Conservation (phyloP, 345 rosid species). For the Anastatica hierochuntica region DNA sequence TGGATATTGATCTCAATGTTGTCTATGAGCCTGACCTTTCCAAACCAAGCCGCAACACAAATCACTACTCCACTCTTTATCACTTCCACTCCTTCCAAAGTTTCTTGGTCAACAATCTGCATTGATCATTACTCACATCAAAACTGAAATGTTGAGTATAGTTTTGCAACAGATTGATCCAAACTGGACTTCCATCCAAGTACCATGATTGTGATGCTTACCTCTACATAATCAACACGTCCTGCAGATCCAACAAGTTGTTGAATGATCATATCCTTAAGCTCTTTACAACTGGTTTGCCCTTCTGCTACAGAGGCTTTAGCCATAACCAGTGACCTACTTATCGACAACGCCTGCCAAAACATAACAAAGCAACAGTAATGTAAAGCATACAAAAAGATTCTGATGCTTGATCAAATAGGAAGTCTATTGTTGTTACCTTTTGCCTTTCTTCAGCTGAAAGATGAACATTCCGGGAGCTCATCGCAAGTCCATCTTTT, state of each 20-base stretch:
- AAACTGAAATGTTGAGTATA: background rate
- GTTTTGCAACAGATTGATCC: background rate
- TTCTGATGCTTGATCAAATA: background rate
- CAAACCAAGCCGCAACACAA: conserved; percentile 71
- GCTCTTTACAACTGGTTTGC: conserved; percentile 27
- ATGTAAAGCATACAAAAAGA: background rate
- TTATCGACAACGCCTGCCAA: conserved; percentile 76
- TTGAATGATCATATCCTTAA: conserved; percentile 39
- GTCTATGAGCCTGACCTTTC: conserved; percentile 67
- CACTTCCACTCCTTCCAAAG: conserved; percentile 47
- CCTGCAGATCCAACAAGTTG: conserved; percentile 54
- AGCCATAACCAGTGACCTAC: conserved; percentile 46
- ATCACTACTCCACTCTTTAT: conserved; percentile 47
- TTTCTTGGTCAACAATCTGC: conserved; percentile 67
- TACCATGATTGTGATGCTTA: conserved; percentile 17
- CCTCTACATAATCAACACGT: conserved; percentile 83
- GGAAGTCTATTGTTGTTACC: conserved; percentile 24
- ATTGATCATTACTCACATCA: background rate
- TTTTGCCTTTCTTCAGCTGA: conserved; percentile 53
- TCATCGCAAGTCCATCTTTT: conserved; percentile 72
- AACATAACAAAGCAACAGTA: background rate
- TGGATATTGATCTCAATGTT: conserved; percentile 33
- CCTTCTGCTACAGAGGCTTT: conserved; percentile 44
- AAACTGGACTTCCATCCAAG: too few relatives aligned
- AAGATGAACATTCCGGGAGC: conserved; percentile 79